Evolutionary conservation across 371 early-diverging fungal species (phyloP), one percentile per base, ranked within the genome.

Genomic region (Syncephalastrum racemosum): DNA sequence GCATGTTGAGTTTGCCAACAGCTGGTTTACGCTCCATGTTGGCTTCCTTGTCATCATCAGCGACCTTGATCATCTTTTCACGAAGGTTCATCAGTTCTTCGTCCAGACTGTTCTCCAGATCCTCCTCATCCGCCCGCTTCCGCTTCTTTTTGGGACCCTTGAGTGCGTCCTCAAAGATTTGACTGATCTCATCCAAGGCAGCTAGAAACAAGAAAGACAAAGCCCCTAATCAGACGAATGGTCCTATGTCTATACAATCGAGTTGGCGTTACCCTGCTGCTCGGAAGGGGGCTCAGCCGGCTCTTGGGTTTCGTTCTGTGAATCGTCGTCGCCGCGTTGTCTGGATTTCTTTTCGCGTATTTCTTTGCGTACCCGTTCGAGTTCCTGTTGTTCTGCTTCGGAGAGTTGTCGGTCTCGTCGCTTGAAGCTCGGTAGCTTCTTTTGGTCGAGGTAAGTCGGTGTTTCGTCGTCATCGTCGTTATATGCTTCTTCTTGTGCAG

Each of bases 21-120:
- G 95, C 94, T 0, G 96, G 91, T 58, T 83, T 73, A 41, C 83
- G 73, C 53, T 87, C 74, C 54, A 78, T 69, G 62, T 95, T 93
- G 42, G 88, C 77, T 60, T 88, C 87, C 20, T 85, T 73, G 59
- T 97, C 98, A 39, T 80, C 73, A 45, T 85, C 80, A 1, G 93
- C 92, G 7, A 92, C 93, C 41, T 79, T 80, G 49, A 81, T 83
- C 97, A 96, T 96, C 56, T 85, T 82, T 43, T 88, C 85, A 12
- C 89, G 79, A 59, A 95, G 67, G 31, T 71, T 62, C 0, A 78
- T 64, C 31, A 89, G 73, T 59, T 83, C 83, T 50, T 88, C 90
- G 67, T 90, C 90, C 59, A 82, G 63, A 23, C 67, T 64, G 27
- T 53, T 58, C 50, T 83, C 81, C 16, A 79, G 67, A 48, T 84